Base-by-base conservation (phyloP, 352 stramenopile genomes). In the Globisporangium takayamanum region DNA sequence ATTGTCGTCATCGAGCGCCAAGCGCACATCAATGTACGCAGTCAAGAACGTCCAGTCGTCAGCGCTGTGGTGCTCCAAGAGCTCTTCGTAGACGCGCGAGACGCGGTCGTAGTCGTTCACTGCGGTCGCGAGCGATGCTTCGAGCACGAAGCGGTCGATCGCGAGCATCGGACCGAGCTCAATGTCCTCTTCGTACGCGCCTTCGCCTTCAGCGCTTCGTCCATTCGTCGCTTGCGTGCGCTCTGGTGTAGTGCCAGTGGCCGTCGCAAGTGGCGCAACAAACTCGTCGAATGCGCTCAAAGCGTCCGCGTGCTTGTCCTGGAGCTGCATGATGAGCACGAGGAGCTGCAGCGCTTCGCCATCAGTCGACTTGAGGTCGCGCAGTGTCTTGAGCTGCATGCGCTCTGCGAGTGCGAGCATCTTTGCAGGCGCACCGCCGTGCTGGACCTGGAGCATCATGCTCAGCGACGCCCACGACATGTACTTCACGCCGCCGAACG, bases 11-110 rank as follows among this genome's bases (percentile, higher is more conserved):
- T 64, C 66, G 20, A 80, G 57, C 39, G 81, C 42, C 22, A 91
- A 80, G 44, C 66, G 66, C 26, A 76, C 77, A 25, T 62, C 67
- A 33, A 92, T 78, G 55, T 81, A 89, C 22, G 82, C 73, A 16
- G 73, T 79, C 25, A 92, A 68, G 69, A 91, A 92, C 10, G 72
- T 81, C 85, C 85, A 94, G 67, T 94, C 85, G 59, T 94, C 85
- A 0, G 76, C 79, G 59, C 91, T 90, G 63, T 75, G 86, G 18
- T 84, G 60, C 58, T 86, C 74, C 30, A 94, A 60, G 33, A 92
- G 69, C 66, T 66, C 66, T 37, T 73, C 59, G 63, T 86, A 88
- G 30, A 86, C 78, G 8, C 69, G 61, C 3, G 68, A 69, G 46
- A 74, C 81, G 26, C 83, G 82, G 39, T 69, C 69, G 64, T 67